These are phyloP conservation scores for Marvania coccoides DNA, from an alignment of 139 green algal genomes.

Conservation along the genomic window DNA sequence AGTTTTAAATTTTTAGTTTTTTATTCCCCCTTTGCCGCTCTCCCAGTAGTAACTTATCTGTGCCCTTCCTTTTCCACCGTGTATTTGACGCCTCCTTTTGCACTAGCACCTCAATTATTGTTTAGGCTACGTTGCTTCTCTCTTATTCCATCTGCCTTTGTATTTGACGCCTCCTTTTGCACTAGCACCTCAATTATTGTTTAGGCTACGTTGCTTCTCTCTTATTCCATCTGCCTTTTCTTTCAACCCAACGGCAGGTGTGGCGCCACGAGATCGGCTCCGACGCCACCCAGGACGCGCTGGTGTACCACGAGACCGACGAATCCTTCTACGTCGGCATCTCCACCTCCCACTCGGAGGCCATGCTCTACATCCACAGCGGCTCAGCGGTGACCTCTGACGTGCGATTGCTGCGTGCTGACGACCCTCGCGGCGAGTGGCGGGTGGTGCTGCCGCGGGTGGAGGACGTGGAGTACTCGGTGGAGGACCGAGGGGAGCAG, in stretches of 20 bases:
- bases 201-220: not conserved
- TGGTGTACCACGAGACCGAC: constrained; percentile 73
- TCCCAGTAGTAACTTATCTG: not conserved
- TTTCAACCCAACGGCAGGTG: constrained; percentile 34
- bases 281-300: constrained; percentile 31
- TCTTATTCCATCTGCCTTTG: too few species aligned
- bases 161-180: too few species aligned
- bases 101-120: too few species aligned
- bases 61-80: too few species aligned
- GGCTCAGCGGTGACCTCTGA: constrained; percentile 71
- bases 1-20: too few species aligned
- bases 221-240: not conserved
- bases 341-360: constrained; percentile 37
- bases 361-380: constrained; percentile 54
- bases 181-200: too few species aligned
- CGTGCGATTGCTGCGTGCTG: constrained; percentile 45
- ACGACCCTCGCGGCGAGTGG: constrained; percentile 45
- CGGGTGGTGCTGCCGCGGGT: constrained; percentile 48
- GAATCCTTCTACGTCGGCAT: constrained; percentile 73
- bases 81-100: too few species aligned
- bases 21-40: too few species aligned
- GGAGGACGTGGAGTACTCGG: constrained; percentile 60
- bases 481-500: constrained; percentile 42
- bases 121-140: too few species aligned
- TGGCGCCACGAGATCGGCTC: constrained; percentile 53